phyloP scores from a whole-genome alignment of 257 asterid genomes.

The Gentiana macrophylla region DNA sequence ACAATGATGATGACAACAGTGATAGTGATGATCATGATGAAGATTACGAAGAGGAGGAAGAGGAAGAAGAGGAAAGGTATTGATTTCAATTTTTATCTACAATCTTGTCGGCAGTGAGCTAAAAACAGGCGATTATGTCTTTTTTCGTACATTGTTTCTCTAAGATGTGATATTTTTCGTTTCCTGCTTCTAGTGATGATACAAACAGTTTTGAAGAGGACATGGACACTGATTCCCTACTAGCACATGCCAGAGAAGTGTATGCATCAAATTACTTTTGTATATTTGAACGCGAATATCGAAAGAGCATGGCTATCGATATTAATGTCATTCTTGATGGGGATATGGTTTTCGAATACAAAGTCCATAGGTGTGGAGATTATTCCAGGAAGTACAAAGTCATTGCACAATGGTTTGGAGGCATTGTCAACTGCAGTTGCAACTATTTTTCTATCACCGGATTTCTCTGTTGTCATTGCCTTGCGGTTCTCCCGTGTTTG shows the following conservation, averaged over 20 bases:
- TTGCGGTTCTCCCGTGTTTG: conserved; percentile 2
- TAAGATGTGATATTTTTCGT: too few relatives aligned
- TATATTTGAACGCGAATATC: conserved; percentile 11
- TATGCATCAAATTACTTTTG: conserved; percentile 6
- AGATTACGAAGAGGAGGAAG: not conserved
- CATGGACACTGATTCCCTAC: conserved; percentile 3
- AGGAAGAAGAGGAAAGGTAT: not conserved
- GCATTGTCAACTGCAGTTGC: conserved; percentile 10
- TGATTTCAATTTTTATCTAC: not conserved
- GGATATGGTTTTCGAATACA: not conserved
- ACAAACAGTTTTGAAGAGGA: conserved; percentile 1
- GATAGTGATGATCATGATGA: not conserved
- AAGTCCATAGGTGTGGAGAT: not conserved
- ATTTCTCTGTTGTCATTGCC: conserved; percentile 13
- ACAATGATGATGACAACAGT: not conserved
- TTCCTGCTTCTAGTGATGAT: not conserved
- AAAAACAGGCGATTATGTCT: too few relatives aligned
- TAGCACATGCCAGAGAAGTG: conserved; percentile 7
- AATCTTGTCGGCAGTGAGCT: too few relatives aligned
- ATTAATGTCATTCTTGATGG: not conserved
- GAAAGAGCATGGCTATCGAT: not conserved
- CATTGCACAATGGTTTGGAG: not conserved
- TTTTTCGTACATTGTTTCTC: too few relatives aligned
- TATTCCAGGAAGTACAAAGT: not conserved
- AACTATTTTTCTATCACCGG: conserved; percentile 9